These are phyloP conservation scores for Penicillium polonicum DNA, from an alignment of 2,329 filamentous ascomycete species.

Conservation along the genomic window DNA sequence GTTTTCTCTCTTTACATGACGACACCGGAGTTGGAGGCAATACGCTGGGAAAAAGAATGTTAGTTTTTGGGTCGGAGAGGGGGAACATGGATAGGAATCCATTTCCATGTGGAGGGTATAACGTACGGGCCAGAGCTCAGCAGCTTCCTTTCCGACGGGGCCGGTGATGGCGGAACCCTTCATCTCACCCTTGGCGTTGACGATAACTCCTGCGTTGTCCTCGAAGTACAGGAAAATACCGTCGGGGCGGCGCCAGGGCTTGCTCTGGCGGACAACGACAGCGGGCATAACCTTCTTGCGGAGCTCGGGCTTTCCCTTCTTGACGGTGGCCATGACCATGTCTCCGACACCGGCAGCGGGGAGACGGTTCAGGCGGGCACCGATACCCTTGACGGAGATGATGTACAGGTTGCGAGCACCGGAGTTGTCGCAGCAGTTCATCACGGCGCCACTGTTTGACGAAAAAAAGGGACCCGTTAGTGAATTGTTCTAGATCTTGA, in stretches of 20 bases:
- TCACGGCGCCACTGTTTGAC: constrained; percentile 80
- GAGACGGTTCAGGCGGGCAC: constrained; percentile 95
- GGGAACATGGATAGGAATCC: background rate
- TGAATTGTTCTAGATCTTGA: constrained; percentile 16
- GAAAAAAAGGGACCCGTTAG: constrained; percentile 21
- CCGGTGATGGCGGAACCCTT: constrained; percentile 99
- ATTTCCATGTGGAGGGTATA: background rate
- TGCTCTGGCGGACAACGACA: constrained; percentile 97
- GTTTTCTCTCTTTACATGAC: constrained; percentile 78
- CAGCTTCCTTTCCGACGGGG: constrained; percentile 98
- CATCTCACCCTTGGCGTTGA: constrained; percentile 99
- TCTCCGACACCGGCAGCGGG: constrained; percentile 97
- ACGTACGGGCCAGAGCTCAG: constrained; percentile 97
- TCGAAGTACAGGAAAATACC: constrained; percentile 99
- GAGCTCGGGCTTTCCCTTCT: constrained; percentile 99
- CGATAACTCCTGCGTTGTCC: constrained; percentile 99
- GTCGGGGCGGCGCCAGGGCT: constrained; percentile 98
- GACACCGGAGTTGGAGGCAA: constrained; percentile 99
- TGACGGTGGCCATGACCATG: constrained; percentile 99
- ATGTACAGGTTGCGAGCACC: constrained; percentile 99
- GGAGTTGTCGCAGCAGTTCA: constrained; percentile 99
- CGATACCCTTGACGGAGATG: constrained; percentile 98
- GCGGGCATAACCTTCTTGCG: constrained; percentile 99
- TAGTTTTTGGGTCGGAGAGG: background rate
- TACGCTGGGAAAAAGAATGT: constrained; percentile 66